phyloP scores from a whole-genome alignment of 371 early-diverging fungal genomes.

The Mortierella sp. region DNA sequence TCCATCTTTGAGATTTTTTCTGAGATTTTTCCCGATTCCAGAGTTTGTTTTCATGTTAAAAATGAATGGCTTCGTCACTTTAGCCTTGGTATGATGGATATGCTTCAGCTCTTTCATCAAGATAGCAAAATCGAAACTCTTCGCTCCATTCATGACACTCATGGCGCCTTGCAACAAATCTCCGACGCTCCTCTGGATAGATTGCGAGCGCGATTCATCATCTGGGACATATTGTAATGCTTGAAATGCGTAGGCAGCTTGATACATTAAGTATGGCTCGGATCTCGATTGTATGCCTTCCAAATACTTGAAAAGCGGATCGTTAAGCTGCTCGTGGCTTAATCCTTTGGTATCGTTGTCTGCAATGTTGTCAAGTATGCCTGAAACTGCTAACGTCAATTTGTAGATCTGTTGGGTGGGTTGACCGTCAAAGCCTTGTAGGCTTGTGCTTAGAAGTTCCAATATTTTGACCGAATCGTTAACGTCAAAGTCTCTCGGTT shows the following conservation, averaged over 20 bases:
- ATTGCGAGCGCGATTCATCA: conserved; percentile 1
- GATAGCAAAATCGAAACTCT: not conserved
- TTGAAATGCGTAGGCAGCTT: conserved; percentile 15
- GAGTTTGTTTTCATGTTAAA: no score
- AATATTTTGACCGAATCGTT: conserved; percentile 21
- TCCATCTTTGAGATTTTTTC: not conserved
- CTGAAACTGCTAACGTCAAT: conserved; percentile 1
- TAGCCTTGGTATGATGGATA: not conserved
- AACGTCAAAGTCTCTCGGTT: not conserved
- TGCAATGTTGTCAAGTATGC: conserved; percentile 14
- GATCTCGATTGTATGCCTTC: not conserved
- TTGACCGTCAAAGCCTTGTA: conserved; percentile 1
- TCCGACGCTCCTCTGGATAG: no score
- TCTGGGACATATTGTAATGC: conserved; percentile 5
- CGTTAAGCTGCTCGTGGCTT: conserved; percentile 9
- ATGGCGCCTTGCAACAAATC: not conserved
- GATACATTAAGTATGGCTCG: conserved; percentile 16
- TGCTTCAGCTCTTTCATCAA: not conserved
- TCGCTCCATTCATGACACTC: not conserved
- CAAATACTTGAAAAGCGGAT: conserved; percentile 4
- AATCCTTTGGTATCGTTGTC: conserved; percentile 4
- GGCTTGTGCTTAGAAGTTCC: not conserved
- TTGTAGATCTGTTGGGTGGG: not conserved
- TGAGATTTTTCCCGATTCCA: not conserved
- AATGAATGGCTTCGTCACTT: no score